Percentiles rank a stretch among this genome's conserved stretches.
These are phyloP conservation scores for Nigrospora osmanthi DNA, from an alignment of 2,329 filamentous ascomycete genomes.

Conservation along the genomic window DNA sequence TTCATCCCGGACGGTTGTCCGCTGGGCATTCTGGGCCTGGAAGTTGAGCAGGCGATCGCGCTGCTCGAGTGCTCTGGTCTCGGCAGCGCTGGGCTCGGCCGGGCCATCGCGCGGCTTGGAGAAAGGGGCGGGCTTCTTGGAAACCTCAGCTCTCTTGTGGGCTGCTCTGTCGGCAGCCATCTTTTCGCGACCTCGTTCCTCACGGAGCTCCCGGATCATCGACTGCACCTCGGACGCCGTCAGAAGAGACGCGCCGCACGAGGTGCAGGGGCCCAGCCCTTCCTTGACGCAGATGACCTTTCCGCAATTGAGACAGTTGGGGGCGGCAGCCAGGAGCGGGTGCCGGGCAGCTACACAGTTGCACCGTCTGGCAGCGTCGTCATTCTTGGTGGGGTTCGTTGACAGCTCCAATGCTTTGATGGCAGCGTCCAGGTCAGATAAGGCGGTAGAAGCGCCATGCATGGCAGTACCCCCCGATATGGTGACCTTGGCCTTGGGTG, in stretches of 20 bases:
- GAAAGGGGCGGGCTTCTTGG: constrained; percentile 53
- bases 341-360: constrained; percentile 85
- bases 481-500: constrained; percentile 57
- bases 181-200: constrained; percentile 79
- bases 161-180: constrained; percentile 72
- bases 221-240: constrained; percentile 66
- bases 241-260: constrained; percentile 70
- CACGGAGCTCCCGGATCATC: constrained; percentile 77
- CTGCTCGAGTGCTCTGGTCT: constrained; percentile 66
- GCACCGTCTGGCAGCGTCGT: constrained; percentile 60
- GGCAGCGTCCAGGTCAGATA: constrained; percentile 67
- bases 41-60: constrained; percentile 74
- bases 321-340: constrained; percentile 80
- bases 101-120: constrained; percentile 32
- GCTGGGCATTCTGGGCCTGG: constrained; percentile 76
- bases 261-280: constrained; percentile 89
- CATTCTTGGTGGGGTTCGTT: constrained; percentile 68
- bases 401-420: constrained; percentile 87
- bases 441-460: constrained; percentile 69
- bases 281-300: constrained; percentile 95
- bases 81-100: constrained; percentile 41
- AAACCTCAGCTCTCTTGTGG: constrained; percentile 59
- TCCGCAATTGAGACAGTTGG: constrained; percentile 86
- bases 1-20: constrained; percentile 82
- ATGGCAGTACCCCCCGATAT: constrained; percentile 74